phyloP scores from a whole-genome alignment of 352 stramenopile species.

The Globisporangium barbulae region DNA sequence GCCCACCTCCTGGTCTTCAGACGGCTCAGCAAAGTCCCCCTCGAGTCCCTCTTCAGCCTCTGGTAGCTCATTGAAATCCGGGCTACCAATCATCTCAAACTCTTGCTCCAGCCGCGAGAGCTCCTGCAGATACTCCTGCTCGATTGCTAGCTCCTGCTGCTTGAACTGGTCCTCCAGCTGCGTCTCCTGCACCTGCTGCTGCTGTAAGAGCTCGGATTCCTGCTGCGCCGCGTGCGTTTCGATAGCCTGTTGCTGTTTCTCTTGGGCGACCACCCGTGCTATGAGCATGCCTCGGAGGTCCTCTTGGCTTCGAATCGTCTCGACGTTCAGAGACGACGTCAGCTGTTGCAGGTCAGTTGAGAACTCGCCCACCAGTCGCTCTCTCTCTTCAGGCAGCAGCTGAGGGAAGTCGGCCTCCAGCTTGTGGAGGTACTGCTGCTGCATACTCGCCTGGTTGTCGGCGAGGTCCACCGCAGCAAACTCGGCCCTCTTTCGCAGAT shows the following conservation, averaged over 20 bases:
- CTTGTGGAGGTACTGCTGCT: constrained; percentile 34
- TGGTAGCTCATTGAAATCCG: constrained; percentile 24
- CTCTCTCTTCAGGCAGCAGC: constrained; percentile 41
- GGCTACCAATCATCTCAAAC: constrained; percentile 28
- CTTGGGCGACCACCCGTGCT: constrained; percentile 24
- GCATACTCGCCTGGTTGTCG: constrained; percentile 26
- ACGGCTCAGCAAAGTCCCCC: constrained; percentile 10
- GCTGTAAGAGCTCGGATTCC: constrained; percentile 20
- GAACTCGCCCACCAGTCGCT: constrained; percentile 52
- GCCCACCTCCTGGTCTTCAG: not conserved
- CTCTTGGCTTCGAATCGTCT: constrained; percentile 41
- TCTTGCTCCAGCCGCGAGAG: constrained; percentile 46
- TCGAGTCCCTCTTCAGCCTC: not conserved
- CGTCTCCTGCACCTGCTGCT: constrained; percentile 28
- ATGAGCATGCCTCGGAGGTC: constrained; percentile 35
- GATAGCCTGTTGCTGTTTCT: constrained; percentile 21
- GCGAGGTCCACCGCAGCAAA: constrained; percentile 10
- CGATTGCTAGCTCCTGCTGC: constrained; percentile 43
- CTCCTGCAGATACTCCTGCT: constrained; percentile 53
- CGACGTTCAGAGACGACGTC: constrained; percentile 41
- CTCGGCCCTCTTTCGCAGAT: constrained; percentile 10
- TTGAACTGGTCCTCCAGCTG: constrained; percentile 39
- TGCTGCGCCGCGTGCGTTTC: constrained; percentile 24
- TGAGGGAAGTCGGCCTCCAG: constrained; percentile 41
- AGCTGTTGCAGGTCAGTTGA: constrained; percentile 41